Percentiles rank a stretch among this genome's conserved stretches.
Evolutionary conservation across 2,329 filamentous ascomycete species (phyloP).

Genomic region (Paraphaeosphaeria sporulosa): DNA sequence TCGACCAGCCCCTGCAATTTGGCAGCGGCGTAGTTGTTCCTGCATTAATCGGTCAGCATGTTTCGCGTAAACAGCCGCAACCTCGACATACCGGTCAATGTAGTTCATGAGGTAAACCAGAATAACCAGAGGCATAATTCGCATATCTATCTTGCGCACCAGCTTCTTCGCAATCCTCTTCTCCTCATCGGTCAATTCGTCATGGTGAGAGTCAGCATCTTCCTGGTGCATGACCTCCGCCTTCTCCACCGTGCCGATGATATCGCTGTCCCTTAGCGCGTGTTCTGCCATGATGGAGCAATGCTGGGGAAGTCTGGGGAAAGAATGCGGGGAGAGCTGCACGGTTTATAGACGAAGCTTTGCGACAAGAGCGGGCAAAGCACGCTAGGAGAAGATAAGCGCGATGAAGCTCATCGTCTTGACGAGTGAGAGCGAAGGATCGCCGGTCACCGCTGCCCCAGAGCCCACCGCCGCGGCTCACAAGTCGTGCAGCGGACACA

Average conservation of each 20-base stretch:
- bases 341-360: conserved; percentile 6
- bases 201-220: conserved; percentile 22
- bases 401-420: conserved; percentile 7
- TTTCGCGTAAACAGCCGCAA: background rate
- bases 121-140: conserved; percentile 30
- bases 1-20: conserved; percentile 26
- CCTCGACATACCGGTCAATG: conserved; percentile 23
- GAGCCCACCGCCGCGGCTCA: background rate
- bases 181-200: conserved; percentile 28
- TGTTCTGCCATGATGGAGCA: conserved; percentile 16
- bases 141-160: conserved; percentile 24
- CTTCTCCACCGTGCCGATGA: conserved; percentile 24
- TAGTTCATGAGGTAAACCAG: conserved; percentile 32
- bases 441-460: background rate
- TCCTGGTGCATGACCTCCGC: conserved; percentile 20
- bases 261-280: conserved; percentile 13
- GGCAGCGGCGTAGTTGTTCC: conserved; percentile 32
- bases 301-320: background rate
- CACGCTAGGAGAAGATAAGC: conserved; percentile 8
- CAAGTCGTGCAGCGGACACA: background rate
- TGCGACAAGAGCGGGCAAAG: background rate
- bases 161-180: conserved; percentile 27
- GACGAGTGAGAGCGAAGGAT: conserved; percentile 6
- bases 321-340: conserved; percentile 2
- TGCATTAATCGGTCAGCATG: conserved; percentile 14